These are phyloP conservation scores for Hygrophoropsis aurantiaca DNA, from an alignment of 768 basidiomycete genomes.

Conservation along the genomic window DNA sequence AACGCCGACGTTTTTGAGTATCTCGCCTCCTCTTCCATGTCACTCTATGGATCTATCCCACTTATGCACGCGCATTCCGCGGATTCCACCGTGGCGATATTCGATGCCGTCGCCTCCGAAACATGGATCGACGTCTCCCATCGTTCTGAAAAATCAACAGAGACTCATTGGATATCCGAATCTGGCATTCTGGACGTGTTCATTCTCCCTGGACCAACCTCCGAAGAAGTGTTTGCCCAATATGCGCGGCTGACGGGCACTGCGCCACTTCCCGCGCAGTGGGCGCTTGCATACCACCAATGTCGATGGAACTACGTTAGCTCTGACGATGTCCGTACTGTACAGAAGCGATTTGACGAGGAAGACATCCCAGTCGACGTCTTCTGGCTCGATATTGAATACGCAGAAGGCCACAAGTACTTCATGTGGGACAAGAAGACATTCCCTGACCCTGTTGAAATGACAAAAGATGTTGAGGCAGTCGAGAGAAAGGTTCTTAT, in stretches of 20 bases:
- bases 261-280: conserved; percentile 84
- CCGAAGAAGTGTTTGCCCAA: conserved; percentile 79
- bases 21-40: conserved; percentile 71
- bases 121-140: conserved; percentile 93
- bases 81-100: conserved; percentile 85
- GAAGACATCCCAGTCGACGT: conserved; percentile 95
- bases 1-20: conserved; percentile 98
- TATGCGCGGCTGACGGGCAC: conserved; percentile 85
- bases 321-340: conserved; percentile 81
- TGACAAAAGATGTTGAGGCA: conserved; percentile 87
- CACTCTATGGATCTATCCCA: conserved; percentile 90
- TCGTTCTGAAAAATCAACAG: conserved; percentile 61
- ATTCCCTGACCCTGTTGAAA: conserved; percentile 93
- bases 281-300: conserved; percentile 94
- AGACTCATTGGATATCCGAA: conserved; percentile 97
- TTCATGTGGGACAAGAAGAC: conserved; percentile 93
- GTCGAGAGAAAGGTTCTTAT: conserved; percentile 76
- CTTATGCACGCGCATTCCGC: conserved; percentile 90
- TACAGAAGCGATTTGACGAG: conserved; percentile 88
- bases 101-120: conserved; percentile 86
- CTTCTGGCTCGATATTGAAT: conserved; percentile 97
- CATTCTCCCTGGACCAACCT: conserved; percentile 88
- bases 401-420: conserved; percentile 91
- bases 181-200: conserved; percentile 95
- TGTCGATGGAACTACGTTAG: conserved; percentile 98